Conservation (phyloP, 164 flowering plant genomes). For the Stephania japonica region DNA sequence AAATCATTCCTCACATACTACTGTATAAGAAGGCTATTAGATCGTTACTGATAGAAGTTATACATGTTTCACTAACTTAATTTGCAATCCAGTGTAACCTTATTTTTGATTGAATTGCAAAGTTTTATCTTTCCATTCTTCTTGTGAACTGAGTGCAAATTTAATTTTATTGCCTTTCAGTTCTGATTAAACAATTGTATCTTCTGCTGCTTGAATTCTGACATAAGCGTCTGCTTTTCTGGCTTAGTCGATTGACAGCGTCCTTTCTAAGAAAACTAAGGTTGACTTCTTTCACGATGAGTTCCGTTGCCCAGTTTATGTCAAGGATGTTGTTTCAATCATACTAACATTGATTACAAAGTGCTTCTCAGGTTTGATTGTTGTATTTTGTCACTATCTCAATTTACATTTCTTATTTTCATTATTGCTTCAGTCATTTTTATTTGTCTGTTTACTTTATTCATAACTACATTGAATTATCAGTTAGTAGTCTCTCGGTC, state of each 20-base stretch:
- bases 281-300: slow-evolving; percentile 78
- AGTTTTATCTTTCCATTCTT: not conserved
- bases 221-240: slow-evolving; percentile 8
- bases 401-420: too few relatives aligned
- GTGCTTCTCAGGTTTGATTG: slow-evolving; percentile 61
- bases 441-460: too few relatives aligned
- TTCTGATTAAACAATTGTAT: not conserved
- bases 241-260: slow-evolving; percentile 77
- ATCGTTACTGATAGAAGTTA: not conserved
- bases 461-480: too few relatives aligned
- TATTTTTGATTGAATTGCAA: not conserved
- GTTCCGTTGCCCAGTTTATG: slow-evolving; percentile 83
- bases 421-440: too few relatives aligned
- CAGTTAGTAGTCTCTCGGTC: too few relatives aligned
- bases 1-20: not conserved
- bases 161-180: not conserved
- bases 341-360: slow-evolving; percentile 41
- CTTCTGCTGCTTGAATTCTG: not conserved
- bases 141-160: not conserved
- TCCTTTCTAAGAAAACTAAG: slow-evolving; percentile 58
- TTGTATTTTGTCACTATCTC: not conserved
- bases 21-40: not conserved
- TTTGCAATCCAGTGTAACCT: not conserved
- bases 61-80: not conserved
- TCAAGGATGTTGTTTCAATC: slow-evolving; percentile 65